Evolutionary conservation across 441 rosid species (phyloP).

Genomic region (Mallotus japonicus): DNA sequence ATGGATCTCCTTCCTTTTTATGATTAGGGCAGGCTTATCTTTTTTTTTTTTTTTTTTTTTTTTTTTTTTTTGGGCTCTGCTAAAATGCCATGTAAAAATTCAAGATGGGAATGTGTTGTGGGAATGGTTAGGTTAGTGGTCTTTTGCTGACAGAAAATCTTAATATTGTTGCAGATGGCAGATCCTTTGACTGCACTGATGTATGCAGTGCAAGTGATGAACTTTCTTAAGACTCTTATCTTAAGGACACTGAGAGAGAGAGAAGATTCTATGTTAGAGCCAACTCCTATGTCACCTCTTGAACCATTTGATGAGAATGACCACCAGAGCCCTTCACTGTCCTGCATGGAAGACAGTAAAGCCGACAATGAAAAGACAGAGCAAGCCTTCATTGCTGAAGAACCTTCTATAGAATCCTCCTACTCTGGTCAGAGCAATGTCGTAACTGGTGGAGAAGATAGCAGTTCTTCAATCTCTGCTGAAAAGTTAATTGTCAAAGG

Average conservation of each 20-base stretch:
- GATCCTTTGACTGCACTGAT: slow-evolving; percentile 83
- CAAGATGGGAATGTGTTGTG: too few relatives aligned
- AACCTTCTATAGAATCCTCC: slow-evolving; percentile 36
- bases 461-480: background rate
- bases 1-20: background rate
- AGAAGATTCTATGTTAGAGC: slow-evolving; percentile 57
- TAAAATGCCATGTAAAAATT: too few relatives aligned
- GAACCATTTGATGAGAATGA: slow-evolving; percentile 59
- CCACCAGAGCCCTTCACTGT: slow-evolving; percentile 47
- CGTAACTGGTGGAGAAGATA: slow-evolving; percentile 26
- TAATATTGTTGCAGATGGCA: slow-evolving; percentile 59
- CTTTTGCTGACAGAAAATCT: background rate
- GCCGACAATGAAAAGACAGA: slow-evolving; percentile 38
- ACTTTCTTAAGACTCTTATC: slow-evolving; percentile 68
- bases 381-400: slow-evolving; percentile 35
- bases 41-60: too few relatives aligned
- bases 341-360: slow-evolving; percentile 35
- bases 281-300: slow-evolving; percentile 29
- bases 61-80: too few relatives aligned
- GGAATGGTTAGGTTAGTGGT: slow-evolving; percentile 2
- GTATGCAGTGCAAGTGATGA: slow-evolving; percentile 91
- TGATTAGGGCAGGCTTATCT: too few relatives aligned
- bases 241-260: slow-evolving; percentile 57
- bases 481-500: slow-evolving; percentile 17
- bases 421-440: slow-evolving; percentile 24